phyloP scores from a whole-genome alignment of 306 rosid genomes.

The Prunus padus region DNA sequence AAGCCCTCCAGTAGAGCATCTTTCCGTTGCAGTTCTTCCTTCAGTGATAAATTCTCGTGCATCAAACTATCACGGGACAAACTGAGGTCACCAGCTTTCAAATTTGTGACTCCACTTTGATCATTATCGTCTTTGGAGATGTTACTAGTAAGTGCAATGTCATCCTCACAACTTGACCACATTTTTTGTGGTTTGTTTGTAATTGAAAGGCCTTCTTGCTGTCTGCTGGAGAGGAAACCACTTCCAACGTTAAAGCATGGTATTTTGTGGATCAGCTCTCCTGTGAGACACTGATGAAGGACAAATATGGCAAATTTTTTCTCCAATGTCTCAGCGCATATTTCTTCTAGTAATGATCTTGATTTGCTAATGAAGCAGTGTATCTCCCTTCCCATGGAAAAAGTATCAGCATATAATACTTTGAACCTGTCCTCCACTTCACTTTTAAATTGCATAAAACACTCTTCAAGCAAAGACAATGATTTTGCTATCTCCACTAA shows the following conservation, averaged over 20 bases:
- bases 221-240: slow-evolving; percentile 24
- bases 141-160: slow-evolving; percentile 22
- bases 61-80: slow-evolving; percentile 35
- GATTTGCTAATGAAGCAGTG: slow-evolving; percentile 37
- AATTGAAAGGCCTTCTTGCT: slow-evolving; percentile 25
- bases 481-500: slow-evolving; percentile 57
- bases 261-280: slow-evolving; percentile 33
- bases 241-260: slow-evolving; percentile 28
- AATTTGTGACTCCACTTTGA: slow-evolving; percentile 28
- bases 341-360: slow-evolving; percentile 59
- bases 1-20: slow-evolving; percentile 75
- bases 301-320: slow-evolving; percentile 52
- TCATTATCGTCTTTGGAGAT: slow-evolving; percentile 24
- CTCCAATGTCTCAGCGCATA: slow-evolving; percentile 43
- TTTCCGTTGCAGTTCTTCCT: slow-evolving; percentile 71
- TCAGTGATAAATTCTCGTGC: slow-evolving; percentile 57
- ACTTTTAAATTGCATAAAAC: slow-evolving; percentile 58
- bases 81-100: slow-evolving; percentile 37
- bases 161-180: slow-evolving; percentile 30
- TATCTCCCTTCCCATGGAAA: slow-evolving; percentile 48
- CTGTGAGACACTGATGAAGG: slow-evolving; percentile 47
- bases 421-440: slow-evolving; percentile 56
- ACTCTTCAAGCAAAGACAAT: slow-evolving; percentile 55
- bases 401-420: slow-evolving; percentile 46
- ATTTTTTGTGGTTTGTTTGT: slow-evolving; percentile 24